Conservation (phyloP, 495 filamentous ascomycete species). For the Daldinia bambusicola region DNA sequence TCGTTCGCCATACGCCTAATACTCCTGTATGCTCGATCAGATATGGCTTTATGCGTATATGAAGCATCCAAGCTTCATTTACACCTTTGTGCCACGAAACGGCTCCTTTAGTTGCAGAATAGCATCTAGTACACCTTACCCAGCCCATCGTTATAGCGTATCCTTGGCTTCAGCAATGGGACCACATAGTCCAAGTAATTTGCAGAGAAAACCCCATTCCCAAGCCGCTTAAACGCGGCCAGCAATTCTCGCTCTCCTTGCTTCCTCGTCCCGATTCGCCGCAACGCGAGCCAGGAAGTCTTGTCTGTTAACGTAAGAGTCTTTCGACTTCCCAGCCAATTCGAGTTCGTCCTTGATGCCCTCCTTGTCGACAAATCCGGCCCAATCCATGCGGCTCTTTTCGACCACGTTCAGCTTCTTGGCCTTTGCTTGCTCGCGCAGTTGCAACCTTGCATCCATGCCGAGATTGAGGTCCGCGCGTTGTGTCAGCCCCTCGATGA, state of each 20-base stretch:
- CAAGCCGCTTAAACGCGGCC: slow-evolving; percentile 50
- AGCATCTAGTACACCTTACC: not conserved
- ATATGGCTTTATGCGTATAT: no score
- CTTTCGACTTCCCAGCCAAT: slow-evolving; percentile 82
- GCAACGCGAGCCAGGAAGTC: slow-evolving; percentile 90
- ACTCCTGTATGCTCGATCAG: no score
- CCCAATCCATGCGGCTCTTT: slow-evolving; percentile 96
- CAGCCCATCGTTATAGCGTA: not conserved
- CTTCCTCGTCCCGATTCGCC: slow-evolving; percentile 78
- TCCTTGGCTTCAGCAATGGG: not conserved
- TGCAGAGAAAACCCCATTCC: not conserved
- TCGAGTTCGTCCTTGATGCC: slow-evolving; percentile 92
- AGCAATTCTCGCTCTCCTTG: slow-evolving; percentile 68
- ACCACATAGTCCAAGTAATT: not conserved
- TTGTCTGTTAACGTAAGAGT: slow-evolving; percentile 82
- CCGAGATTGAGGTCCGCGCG: slow-evolving; percentile 64
- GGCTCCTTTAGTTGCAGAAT: not conserved
- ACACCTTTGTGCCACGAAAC: no score
- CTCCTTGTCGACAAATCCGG: slow-evolving; percentile 88
- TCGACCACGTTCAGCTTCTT: slow-evolving; percentile 95
- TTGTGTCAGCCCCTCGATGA: slow-evolving; percentile 56
- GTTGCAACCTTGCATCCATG: slow-evolving; percentile 51
- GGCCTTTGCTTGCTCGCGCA: slow-evolving; percentile 64
- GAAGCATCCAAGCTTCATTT: no score
- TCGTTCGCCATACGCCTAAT: no score